Percentiles rank a stretch among this genome's conserved stretches.
These are phyloP conservation scores for Rhododendron vialii DNA, from an alignment of 148 eudicot genomes.

Conservation along the genomic window DNA sequence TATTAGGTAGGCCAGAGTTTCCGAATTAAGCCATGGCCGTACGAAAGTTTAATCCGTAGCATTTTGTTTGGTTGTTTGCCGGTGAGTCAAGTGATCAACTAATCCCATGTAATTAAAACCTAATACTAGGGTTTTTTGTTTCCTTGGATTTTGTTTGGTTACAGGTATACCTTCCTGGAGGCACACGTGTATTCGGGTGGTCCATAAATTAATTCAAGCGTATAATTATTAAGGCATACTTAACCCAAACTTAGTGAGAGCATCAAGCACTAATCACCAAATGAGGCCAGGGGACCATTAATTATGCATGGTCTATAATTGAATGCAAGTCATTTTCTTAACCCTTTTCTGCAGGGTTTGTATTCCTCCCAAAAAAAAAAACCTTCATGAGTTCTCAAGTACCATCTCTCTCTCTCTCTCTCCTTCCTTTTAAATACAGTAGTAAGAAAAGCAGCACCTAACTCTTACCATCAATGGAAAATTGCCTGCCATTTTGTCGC, in stretches of 20 bases:
- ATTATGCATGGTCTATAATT: neutral
- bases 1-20: neutral
- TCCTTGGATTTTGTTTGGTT: conserved; percentile 34
- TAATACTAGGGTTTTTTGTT: too few relatives aligned
- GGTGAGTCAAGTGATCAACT: neutral
- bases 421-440: too few relatives aligned
- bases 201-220: conserved; percentile 20
- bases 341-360: neutral
- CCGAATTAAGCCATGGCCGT: neutral
- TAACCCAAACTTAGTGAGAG: conserved; percentile 16
- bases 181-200: conserved; percentile 19
- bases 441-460: conserved; percentile 1
- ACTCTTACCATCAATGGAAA: conserved; percentile 10
- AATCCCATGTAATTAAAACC: neutral
- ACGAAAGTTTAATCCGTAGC: neutral
- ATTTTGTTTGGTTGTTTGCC: neutral
- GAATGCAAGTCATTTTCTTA: conserved; percentile 19
- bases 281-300: conserved; percentile 35
- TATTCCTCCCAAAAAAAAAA: neutral
- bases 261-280: conserved; percentile 18
- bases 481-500: neutral
- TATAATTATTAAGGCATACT: conserved; percentile 5
- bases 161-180: conserved; percentile 19
- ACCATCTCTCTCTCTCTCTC: too few relatives aligned
- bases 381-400: neutral